Conservation (phyloP, 176 grass and related monocot species). For the Areca catechu region DNA sequence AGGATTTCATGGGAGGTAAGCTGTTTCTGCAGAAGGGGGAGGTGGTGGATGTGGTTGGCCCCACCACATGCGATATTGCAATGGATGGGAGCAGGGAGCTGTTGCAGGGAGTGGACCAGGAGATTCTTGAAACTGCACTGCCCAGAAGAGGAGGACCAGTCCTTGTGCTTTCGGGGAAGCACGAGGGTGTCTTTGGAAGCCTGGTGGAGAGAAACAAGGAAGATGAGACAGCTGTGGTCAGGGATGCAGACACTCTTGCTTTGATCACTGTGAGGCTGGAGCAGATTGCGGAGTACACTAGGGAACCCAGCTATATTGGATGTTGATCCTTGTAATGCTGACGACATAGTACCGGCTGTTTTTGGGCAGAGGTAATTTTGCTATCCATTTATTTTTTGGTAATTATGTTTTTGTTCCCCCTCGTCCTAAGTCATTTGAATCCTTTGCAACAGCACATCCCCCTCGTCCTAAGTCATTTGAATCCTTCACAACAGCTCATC, state of each 20-base stretch:
- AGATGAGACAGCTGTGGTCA: constrained; percentile 53
- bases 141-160: constrained; percentile 61
- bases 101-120: constrained; percentile 81
- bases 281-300: constrained; percentile 79
- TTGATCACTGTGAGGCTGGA: constrained; percentile 67
- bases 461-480: too few species aligned
- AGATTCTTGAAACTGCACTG: constrained; percentile 85
- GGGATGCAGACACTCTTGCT: constrained; percentile 62
- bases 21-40: constrained; percentile 77
- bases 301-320: constrained; percentile 62
- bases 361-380: too few species aligned
- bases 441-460: too few species aligned
- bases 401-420: too few species aligned
- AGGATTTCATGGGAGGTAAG: constrained; percentile 51
- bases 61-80: constrained; percentile 61
- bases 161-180: constrained; percentile 74
- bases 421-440: too few species aligned
- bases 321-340: constrained; percentile 30
- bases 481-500: too few species aligned
- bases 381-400: too few species aligned
- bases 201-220: constrained; percentile 54
- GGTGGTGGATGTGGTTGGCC: constrained; percentile 81
- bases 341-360: too few species aligned
- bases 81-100: constrained; percentile 66
- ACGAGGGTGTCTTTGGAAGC: constrained; percentile 75